These are phyloP conservation scores for Lachnellula hyalina DNA, from an alignment of 2,329 filamentous ascomycete species.

Conservation along the genomic window DNA sequence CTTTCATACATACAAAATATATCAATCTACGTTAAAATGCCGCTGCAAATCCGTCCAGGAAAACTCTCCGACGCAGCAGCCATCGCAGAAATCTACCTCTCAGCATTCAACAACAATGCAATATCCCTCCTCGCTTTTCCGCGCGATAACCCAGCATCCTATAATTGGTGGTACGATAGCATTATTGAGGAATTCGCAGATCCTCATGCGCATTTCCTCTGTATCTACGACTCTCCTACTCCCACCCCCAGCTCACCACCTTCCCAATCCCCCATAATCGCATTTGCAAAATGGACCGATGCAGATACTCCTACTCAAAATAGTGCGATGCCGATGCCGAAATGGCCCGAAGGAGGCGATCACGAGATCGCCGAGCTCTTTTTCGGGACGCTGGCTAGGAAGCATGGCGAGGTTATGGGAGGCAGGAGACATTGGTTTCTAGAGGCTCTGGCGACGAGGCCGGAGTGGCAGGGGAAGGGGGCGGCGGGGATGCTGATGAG, in stretches of 20 bases:
- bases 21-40: conserved; percentile 14
- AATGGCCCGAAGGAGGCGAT: conserved; percentile 39
- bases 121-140: conserved; percentile 38
- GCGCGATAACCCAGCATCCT: conserved; percentile 19
- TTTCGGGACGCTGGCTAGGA: conserved; percentile 35
- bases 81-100: conserved; percentile 40
- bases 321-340: conserved; percentile 26
- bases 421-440: conserved; percentile 44
- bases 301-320: conserved; percentile 23
- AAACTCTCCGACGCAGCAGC: conserved; percentile 36
- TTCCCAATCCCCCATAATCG: conserved; percentile 25
- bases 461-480: conserved; percentile 41
- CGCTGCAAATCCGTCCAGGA: conserved; percentile 35
- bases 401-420: conserved; percentile 36
- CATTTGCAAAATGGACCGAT: conserved; percentile 45
- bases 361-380: conserved; percentile 35
- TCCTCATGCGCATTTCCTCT: conserved; percentile 36
- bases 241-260: conserved; percentile 9
- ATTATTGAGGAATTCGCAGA: conserved; percentile 37
- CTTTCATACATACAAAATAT: neutral
- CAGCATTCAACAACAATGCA: conserved; percentile 38
- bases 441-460: conserved; percentile 41
- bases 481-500: conserved; percentile 39
- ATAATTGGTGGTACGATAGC: conserved; percentile 33
- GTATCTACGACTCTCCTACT: conserved; percentile 32